phyloP scores from a whole-genome alignment of 1,284 basidiomycete genomes.

The Thelephora terrestris region DNA sequence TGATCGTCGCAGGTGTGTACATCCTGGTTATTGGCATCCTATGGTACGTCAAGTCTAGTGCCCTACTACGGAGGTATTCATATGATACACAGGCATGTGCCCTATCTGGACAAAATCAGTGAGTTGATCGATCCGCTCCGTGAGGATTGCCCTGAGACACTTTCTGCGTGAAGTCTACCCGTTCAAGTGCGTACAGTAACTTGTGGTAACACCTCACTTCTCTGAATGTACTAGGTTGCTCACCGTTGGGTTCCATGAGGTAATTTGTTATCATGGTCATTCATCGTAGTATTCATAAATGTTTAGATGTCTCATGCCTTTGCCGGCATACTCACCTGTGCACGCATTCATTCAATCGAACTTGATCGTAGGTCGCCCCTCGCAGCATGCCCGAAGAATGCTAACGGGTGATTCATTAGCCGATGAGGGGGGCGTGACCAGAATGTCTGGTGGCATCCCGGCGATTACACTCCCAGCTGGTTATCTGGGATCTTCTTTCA shows the following conservation, averaged over 20 bases:
- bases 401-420: constrained; percentile 33
- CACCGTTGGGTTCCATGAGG: constrained; percentile 88
- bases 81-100: constrained; percentile 54
- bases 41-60: constrained; percentile 40
- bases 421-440: constrained; percentile 88
- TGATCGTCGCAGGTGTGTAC: constrained; percentile 71
- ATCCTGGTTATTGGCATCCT: constrained; percentile 63
- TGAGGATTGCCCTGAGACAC: background rate
- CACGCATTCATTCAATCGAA: constrained; percentile 81
- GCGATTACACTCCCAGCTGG: constrained; percentile 84
- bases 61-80: background rate
- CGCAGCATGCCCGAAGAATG: constrained; percentile 8
- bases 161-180: constrained; percentile 59
- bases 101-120: constrained; percentile 65
- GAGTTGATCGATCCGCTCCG: constrained; percentile 24
- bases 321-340: constrained; percentile 80
- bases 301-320: constrained; percentile 77
- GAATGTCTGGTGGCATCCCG: constrained; percentile 87
- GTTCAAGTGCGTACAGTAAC: constrained; percentile 56
- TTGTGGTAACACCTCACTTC: background rate
- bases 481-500: constrained; percentile 87
- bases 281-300: background rate
- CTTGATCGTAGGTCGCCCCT: constrained; percentile 54
- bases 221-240: constrained; percentile 37
- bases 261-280: constrained; percentile 22